phyloP scores from a whole-genome alignment of 805 yeast species.

The Monosporozyma siamensis region DNA sequence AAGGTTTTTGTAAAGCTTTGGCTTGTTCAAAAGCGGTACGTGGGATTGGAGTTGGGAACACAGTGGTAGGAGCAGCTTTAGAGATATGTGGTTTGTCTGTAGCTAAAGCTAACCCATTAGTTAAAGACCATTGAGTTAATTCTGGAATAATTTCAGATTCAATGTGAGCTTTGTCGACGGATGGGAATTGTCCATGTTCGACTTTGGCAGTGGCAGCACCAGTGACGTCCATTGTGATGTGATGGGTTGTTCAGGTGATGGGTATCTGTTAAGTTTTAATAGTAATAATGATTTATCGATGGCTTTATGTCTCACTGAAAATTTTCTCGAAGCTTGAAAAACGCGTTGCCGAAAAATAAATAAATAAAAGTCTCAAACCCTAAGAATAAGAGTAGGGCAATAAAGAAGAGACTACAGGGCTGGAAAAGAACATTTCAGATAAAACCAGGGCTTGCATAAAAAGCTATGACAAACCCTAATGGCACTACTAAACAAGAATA shows the following conservation, averaged over 20 bases:
- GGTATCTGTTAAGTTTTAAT: background rate
- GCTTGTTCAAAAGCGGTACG: constrained; percentile 57
- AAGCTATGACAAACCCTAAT: too few species aligned
- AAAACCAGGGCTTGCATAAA: too few species aligned
- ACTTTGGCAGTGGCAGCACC: constrained; percentile 2
- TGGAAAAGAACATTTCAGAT: too few species aligned
- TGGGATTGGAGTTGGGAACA: constrained; percentile 88
- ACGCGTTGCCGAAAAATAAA: too few species aligned
- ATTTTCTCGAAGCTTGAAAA: too few species aligned
- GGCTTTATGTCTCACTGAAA: too few species aligned
- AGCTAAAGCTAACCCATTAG: constrained; percentile 77
- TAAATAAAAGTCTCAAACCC: too few species aligned
- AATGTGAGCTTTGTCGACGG: constrained; percentile 18
- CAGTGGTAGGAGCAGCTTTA: constrained; percentile 73
- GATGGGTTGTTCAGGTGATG: too few species aligned
- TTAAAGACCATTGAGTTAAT: constrained; percentile 64
- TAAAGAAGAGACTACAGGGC: too few species aligned
- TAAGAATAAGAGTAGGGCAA: too few species aligned
- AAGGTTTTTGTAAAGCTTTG: constrained; percentile 50
- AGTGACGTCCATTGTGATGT: background rate
- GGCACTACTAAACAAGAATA: background rate
- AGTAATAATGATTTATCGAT: too few species aligned
- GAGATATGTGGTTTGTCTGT: constrained; percentile 43
- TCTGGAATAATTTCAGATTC: constrained; percentile 33
- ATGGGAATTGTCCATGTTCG: constrained; percentile 21